These are phyloP conservation scores for Solanum sitiens DNA, from an alignment of 257 asterid species.

Conservation along the genomic window DNA sequence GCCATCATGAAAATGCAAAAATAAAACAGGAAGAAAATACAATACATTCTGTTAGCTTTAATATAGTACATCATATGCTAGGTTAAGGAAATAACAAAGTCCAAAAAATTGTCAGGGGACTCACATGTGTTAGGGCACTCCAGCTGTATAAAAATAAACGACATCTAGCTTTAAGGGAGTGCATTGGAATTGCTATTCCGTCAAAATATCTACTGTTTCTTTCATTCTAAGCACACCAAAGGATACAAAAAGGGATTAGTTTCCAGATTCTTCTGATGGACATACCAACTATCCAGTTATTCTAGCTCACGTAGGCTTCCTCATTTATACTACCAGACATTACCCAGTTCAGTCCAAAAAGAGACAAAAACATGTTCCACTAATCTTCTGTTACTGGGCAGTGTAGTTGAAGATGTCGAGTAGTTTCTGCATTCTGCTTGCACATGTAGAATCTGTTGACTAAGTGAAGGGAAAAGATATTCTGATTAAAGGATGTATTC, in stretches of 20 bases:
- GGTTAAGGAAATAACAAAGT: neutral
- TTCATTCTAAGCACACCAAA: neutral
- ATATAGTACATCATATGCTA: neutral
- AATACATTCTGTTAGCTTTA: neutral
- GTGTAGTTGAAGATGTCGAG: neutral
- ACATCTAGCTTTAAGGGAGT: neutral
- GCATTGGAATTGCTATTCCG: neutral
- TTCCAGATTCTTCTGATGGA: neutral
- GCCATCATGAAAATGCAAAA: neutral
- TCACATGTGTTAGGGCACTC: neutral
- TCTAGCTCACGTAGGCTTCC: neutral
- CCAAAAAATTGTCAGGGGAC: neutral
- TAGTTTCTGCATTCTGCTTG: neutral
- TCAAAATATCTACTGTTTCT: neutral
- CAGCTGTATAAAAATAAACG: neutral
- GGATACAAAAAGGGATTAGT: neutral
- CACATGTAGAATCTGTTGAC: neutral
- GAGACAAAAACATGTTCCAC: neutral
- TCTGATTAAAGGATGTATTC: neutral
- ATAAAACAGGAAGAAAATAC: neutral
- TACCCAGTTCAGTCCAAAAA: neutral
- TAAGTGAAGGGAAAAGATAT: neutral
- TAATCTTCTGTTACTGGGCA: neutral
- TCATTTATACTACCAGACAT: neutral
- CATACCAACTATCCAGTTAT: neutral